A percentile compares a stretch with the other conserved stretches of the same genome.
phyloP scores from a whole-genome alignment of 2,329 filamentous ascomycete genomes.

The Fusarium graminum region DNA sequence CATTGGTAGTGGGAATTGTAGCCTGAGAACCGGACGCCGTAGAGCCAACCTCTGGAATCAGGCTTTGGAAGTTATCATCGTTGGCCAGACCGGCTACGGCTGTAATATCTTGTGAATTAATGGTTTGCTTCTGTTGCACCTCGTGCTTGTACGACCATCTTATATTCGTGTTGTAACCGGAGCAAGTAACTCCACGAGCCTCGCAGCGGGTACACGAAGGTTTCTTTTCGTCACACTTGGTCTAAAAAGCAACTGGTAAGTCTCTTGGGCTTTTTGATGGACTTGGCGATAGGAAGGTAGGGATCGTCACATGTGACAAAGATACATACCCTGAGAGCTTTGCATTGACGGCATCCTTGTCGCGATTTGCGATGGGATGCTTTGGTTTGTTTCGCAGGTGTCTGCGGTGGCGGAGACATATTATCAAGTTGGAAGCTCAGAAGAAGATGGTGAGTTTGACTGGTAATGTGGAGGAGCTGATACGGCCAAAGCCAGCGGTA shows the following conservation, averaged over 20 bases:
- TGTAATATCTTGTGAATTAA: not conserved
- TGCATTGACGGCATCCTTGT: conserved; percentile 6
- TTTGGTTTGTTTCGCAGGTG: not conserved
- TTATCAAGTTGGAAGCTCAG: not conserved
- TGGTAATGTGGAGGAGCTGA: not conserved
- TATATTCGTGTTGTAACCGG: conserved; percentile 4
- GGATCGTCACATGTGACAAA: no score
- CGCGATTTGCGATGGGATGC: conserved; percentile 6
- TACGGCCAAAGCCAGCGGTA: not conserved
- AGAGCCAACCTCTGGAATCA: not conserved
- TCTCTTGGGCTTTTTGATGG: not conserved
- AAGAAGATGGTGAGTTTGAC: not conserved
- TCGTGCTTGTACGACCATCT: conserved; percentile 8
- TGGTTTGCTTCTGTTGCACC: not conserved
- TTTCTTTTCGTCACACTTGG: conserved; percentile 4
- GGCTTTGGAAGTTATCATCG: not conserved
- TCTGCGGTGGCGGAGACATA: conserved; percentile 1
- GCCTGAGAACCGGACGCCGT: not conserved
- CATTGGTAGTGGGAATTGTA: not conserved
- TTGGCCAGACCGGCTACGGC: not conserved
- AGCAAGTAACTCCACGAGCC: not conserved
- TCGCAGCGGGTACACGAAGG: conserved; percentile 4
- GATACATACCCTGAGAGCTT: conserved; percentile 5
- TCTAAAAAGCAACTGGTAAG: not conserved
- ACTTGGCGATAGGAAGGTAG: not conserved